phyloP scores from a whole-genome alignment of 352 stramenopile genomes.

The Pseudoperonospora humuli region DNA sequence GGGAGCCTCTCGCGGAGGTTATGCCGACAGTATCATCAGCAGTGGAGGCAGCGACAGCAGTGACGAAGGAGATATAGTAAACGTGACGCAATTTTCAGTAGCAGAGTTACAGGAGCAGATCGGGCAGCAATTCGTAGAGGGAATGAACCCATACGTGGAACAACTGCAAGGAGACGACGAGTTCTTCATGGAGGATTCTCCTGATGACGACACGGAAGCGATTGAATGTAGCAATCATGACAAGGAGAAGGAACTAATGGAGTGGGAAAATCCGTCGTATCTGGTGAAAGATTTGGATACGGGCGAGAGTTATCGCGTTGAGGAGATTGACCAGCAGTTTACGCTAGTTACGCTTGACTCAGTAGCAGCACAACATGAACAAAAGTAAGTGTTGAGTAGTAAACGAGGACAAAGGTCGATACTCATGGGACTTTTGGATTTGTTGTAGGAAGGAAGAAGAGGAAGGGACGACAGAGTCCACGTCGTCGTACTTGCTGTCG shows the following conservation, averaged over 20 bases:
- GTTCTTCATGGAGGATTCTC: constrained; percentile 25
- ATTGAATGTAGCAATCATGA: constrained; percentile 4
- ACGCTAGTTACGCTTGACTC: constrained; percentile 66
- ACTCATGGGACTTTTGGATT: constrained; percentile 1
- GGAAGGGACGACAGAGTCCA: constrained; percentile 23
- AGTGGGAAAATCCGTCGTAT: constrained; percentile 77
- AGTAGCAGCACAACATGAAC: constrained; percentile 47
- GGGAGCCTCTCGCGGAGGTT: constrained; percentile 14
- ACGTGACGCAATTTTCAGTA: constrained; percentile 22
- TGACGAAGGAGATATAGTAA: constrained; percentile 7
- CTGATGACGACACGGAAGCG: constrained; percentile 6
- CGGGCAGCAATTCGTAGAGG: constrained; percentile 27
- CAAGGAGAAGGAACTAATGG: constrained; percentile 27
- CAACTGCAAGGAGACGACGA: constrained; percentile 26
- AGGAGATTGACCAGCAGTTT: constrained; percentile 82
- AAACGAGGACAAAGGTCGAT: not conserved
- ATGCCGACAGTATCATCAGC: constrained; percentile 21
- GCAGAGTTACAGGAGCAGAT: constrained; percentile 24
- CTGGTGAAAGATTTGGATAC: constrained; percentile 78
- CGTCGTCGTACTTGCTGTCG: constrained; percentile 64
- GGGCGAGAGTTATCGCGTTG: constrained; percentile 66
- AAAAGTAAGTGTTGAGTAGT: constrained; percentile 29
- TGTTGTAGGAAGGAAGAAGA: constrained; percentile 16
- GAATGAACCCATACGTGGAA: constrained; percentile 49
- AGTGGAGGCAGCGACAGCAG: constrained; percentile 21